phyloP scores from a whole-genome alignment of 805 yeast species.

The Pichia exigua region DNA sequence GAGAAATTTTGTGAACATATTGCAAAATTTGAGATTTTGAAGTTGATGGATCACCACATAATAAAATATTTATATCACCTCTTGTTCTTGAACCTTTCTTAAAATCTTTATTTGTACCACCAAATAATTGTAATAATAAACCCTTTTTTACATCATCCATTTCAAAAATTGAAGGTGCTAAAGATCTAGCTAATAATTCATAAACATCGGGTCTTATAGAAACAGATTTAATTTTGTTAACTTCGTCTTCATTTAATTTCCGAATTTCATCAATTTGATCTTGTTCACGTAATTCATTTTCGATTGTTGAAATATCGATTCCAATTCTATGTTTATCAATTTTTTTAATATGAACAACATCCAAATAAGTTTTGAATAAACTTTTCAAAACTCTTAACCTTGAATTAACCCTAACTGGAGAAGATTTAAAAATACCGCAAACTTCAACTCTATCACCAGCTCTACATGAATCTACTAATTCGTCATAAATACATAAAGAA shows the following conservation, averaged over 20 bases:
- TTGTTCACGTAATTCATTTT: constrained; percentile 49
- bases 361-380: constrained; percentile 86
- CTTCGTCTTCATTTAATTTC: constrained; percentile 59
- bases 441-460: constrained; percentile 97
- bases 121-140: constrained; percentile 82
- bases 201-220: constrained; percentile 72
- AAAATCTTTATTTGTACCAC: constrained; percentile 88
- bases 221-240: constrained; percentile 51
- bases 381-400: constrained; percentile 76
- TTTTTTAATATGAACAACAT: constrained; percentile 87
- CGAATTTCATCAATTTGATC: constrained; percentile 73
- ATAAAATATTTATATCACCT: constrained; percentile 86
- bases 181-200: constrained; percentile 76
- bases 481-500: constrained; percentile 90
- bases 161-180: constrained; percentile 96
- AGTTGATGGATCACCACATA: constrained; percentile 98
- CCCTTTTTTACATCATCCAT: constrained; percentile 97
- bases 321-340: constrained; percentile 77
- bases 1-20: constrained; percentile 95
- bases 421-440: constrained; percentile 88
- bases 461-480: constrained; percentile 85
- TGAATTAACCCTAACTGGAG: constrained; percentile 84
- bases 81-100: constrained; percentile 88
- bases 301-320: constrained; percentile 65
- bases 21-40: constrained; percentile 91